phyloP scores from a whole-genome alignment of 352 stramenopile species.

The Pythium phragmiticola region DNA sequence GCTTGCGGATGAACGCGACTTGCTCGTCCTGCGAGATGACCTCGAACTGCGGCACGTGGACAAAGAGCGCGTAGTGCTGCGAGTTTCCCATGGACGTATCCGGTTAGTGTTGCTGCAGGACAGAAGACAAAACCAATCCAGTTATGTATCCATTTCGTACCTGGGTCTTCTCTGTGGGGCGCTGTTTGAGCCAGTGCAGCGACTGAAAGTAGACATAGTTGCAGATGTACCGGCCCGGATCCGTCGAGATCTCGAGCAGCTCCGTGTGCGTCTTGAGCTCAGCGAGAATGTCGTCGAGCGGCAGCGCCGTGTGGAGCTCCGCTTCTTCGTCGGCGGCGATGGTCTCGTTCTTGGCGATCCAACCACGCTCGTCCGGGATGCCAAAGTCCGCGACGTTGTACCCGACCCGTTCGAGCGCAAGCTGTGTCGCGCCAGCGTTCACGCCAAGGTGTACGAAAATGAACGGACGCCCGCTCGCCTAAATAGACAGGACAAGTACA shows the following conservation, averaged over 20 bases:
- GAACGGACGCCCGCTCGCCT: slow-evolving; percentile 49
- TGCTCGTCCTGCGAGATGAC: slow-evolving; percentile 62
- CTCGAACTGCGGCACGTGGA: slow-evolving; percentile 72
- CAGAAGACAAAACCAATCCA: too few species aligned
- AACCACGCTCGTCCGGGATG: slow-evolving; percentile 78
- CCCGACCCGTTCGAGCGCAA: slow-evolving; percentile 62
- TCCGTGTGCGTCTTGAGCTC: neutral
- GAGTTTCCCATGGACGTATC: neutral
- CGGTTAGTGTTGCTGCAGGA: too few species aligned
- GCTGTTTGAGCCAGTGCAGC: slow-evolving; percentile 59
- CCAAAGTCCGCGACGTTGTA: slow-evolving; percentile 84
- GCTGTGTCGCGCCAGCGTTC: slow-evolving; percentile 37
- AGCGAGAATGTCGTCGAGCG: slow-evolving; percentile 55
- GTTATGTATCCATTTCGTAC: slow-evolving; percentile 21
- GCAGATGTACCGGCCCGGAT: slow-evolving; percentile 84
- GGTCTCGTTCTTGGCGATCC: slow-evolving; percentile 48
- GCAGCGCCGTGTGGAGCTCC: slow-evolving; percentile 49
- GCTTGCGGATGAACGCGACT: slow-evolving; percentile 51
- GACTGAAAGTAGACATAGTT: slow-evolving; percentile 86
- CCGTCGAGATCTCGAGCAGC: slow-evolving; percentile 44
- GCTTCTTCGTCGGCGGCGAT: slow-evolving; percentile 49
- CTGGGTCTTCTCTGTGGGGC: slow-evolving; percentile 26
- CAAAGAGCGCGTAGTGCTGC: slow-evolving; percentile 68
- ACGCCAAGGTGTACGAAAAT: slow-evolving; percentile 81
- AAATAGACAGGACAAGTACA: slow-evolving; percentile 1